A percentile compares a stretch with the other conserved stretches of the same genome.
Conservation (phyloP, 495 filamentous ascomycete genomes). For the Chaetomium tenue region DNA sequence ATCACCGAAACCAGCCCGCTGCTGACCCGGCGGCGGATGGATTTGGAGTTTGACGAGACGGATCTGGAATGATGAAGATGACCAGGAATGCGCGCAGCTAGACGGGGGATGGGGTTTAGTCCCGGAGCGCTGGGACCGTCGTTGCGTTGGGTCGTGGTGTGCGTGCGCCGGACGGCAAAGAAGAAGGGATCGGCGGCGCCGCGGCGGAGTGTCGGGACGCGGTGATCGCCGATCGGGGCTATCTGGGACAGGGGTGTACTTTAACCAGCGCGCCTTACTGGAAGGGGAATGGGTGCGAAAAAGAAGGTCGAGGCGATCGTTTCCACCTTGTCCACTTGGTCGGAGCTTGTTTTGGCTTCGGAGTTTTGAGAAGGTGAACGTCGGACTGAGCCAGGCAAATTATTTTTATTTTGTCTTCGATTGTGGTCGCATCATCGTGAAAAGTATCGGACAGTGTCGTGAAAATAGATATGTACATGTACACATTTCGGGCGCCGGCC, state of each 20-base stretch:
- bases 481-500: background rate
- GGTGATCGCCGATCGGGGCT: background rate
- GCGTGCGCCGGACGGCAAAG: background rate
- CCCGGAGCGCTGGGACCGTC: background rate
- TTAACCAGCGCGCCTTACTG: background rate
- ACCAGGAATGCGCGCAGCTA: no score
- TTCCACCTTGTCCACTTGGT: background rate
- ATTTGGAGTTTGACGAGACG: constrained; percentile 32
- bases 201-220: constrained; percentile 6
- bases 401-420: background rate
- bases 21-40: constrained; percentile 35
- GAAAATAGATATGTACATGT: background rate
- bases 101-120: background rate
- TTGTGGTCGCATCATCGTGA: background rate
- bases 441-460: background rate
- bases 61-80: background rate
- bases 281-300: background rate
- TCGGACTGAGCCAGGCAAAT: background rate
- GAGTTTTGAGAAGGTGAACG: background rate
- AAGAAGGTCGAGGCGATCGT: background rate
- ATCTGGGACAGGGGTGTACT: background rate
- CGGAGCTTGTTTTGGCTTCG: background rate
- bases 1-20: constrained; percentile 37
- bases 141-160: background rate
- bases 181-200: background rate